Base-by-base conservation (phyloP, 345 rosid genomes). In the Sonneratia alba region DNA sequence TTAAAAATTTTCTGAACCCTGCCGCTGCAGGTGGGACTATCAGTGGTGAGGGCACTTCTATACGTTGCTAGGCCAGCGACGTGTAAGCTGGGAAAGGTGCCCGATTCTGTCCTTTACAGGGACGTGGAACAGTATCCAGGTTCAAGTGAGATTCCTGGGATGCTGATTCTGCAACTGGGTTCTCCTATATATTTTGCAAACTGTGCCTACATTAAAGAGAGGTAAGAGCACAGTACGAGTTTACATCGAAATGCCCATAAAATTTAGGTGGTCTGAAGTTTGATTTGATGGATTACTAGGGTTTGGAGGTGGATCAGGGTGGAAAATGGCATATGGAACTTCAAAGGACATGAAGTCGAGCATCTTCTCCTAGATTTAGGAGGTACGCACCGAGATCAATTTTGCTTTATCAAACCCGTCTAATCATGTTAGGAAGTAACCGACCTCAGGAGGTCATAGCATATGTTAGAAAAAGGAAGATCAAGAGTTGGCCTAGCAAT, bases 161-260 rank as follows among this genome's bases (percentile, higher is more conserved):
- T 83, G 67, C 77, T 94, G 27, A 73, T 85, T 81, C 83, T 94
- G 16, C 92, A 94, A 66, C 71, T 91, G 36, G 97, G 98, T 21
- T 94, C 98, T 48, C 98, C 98, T 13, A 75, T 94, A 74, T 94
- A 89, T 75, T 94, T 86, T 72, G 95, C 97, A 32, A 94, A 91
- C 64, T 71, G 81, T 48, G 81, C 87, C 74, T 94, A 94, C 68
- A 45, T 94, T 1, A 83, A 90, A 36, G 97, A 94, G 69, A 87
- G 92, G 96, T 85, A 76, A 38, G 49, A 24, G 21, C 1, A 9
- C 51, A 53, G 57, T 13, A 53, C 51, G 6, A 53, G 21, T 16
- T 16, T 53, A 42, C 6, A 13, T 21, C 7, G 64, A 10, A 57
- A n/a, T 6, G 27, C 19, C 66, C 37, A 10, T 32, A 8, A 22